These are phyloP conservation scores for Fallopia convolvulus DNA, from an alignment of 148 eudicot species.

Conservation along the genomic window DNA sequence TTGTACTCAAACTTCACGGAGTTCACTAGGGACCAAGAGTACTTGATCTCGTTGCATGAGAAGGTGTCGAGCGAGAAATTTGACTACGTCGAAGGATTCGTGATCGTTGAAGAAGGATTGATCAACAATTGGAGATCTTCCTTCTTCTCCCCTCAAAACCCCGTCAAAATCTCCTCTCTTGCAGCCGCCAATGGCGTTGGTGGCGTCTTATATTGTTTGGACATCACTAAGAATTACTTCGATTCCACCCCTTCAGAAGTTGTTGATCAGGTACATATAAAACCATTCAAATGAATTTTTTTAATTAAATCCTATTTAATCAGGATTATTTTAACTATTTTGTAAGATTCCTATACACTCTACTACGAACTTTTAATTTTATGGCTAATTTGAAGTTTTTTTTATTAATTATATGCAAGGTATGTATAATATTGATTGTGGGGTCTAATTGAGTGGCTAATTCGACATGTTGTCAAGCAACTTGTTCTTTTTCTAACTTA, in stretches of 20 bases:
- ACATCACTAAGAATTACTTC: conserved; percentile 68
- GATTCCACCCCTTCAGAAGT: conserved; percentile 23
- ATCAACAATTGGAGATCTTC: conserved; percentile 92
- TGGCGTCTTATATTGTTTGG: conserved; percentile 78
- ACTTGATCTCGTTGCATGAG: conserved; percentile 57
- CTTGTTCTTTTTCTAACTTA: too few relatives aligned
- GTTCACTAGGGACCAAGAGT: conserved; percentile 82
- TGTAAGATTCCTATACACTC: too few relatives aligned
- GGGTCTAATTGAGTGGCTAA: neutral
- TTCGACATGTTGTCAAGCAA: neutral
- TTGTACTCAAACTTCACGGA: conserved; percentile 63
- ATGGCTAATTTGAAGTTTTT: too few relatives aligned
- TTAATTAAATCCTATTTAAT: neutral
- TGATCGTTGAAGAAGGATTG: conserved; percentile 70
- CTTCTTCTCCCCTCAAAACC: conserved; percentile 70
- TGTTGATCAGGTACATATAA: conserved; percentile 51
- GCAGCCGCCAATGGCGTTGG: conserved; percentile 33
- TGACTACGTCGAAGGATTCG: conserved; percentile 88
- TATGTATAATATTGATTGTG: neutral
- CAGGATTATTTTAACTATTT: too few relatives aligned
- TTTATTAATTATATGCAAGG: too few relatives aligned
- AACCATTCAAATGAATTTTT: too few relatives aligned
- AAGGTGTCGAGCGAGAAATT: conserved; percentile 38
- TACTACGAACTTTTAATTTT: too few relatives aligned
- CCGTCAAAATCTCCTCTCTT: conserved; percentile 69